Conservation (phyloP, 441 rosid genomes). For the Pelargonium myrrhifolium region DNA sequence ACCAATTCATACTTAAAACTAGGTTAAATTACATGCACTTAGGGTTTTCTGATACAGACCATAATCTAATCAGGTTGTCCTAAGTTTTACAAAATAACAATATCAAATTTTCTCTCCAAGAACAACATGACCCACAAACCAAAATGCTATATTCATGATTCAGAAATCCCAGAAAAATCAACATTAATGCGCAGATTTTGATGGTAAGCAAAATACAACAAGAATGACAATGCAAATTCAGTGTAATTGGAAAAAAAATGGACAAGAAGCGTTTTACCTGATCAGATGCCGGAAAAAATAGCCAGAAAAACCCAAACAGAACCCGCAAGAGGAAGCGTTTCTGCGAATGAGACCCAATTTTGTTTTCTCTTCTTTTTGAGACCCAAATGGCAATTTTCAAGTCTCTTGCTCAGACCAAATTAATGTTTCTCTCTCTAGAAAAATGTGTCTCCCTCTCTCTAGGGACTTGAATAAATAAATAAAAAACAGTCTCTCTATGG, state of each 20-base stretch:
- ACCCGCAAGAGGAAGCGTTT: neutral
- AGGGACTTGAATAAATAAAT: neutral
- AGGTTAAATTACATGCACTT: neutral
- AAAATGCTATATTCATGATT: neutral
- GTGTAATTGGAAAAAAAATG: neutral
- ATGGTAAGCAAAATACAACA: neutral
- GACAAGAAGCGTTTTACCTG: neutral
- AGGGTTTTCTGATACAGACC: constrained; percentile 4
- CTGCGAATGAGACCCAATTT: neutral
- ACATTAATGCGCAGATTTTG: neutral
- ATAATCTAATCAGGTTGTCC: neutral
- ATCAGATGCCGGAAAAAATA: neutral
- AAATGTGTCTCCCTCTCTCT: neutral
- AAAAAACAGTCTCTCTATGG: neutral
- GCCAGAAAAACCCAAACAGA: neutral
- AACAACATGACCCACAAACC: constrained; percentile 4
- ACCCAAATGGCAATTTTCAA: constrained; percentile 2
- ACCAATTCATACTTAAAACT: neutral
- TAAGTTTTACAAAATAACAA: neutral
- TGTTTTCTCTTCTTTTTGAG: neutral
- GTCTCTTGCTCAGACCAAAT: neutral
- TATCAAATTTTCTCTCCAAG: neutral
- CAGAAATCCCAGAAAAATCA: neutral
- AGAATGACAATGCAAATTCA: constrained; percentile 3
- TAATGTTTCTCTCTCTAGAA: neutral